phyloP scores from a whole-genome alignment of 1,284 basidiomycete genomes.

The Takashimella koratensis region DNA sequence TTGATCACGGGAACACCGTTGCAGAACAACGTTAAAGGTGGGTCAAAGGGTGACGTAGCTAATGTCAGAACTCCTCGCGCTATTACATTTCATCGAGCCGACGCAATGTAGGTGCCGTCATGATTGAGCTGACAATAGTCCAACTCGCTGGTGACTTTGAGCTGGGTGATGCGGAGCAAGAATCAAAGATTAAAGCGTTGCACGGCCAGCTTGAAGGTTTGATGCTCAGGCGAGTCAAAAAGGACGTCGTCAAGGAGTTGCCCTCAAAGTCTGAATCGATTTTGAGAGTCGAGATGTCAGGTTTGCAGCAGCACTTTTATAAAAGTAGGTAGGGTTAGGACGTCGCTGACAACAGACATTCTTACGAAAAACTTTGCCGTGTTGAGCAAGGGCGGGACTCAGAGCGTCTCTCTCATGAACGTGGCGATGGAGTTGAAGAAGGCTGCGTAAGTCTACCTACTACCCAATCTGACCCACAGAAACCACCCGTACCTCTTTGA shows the following conservation, averaged over 20 bases:
- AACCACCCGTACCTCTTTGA: constrained; percentile 99
- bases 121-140: constrained; percentile 10
- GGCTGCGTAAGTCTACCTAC: constrained; percentile 58
- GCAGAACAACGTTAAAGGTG: constrained; percentile 98
- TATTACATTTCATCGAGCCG: constrained; percentile 99
- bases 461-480: constrained; percentile 13
- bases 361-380: constrained; percentile 95
- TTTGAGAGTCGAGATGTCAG: constrained; percentile 94
- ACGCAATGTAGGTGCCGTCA: constrained; percentile 71
- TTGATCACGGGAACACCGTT: constrained; percentile 97
- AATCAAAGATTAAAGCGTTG: constrained; percentile 88
- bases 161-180: constrained; percentile 86
- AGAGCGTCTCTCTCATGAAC: constrained; percentile 89
- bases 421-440: constrained; percentile 97
- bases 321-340: constrained; percentile 65
- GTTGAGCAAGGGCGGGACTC: constrained; percentile 78
- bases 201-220: constrained; percentile 89
- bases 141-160: constrained; percentile 93
- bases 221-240: constrained; percentile 93
- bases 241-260: constrained; percentile 93
- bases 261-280: constrained; percentile 99
- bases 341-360: constrained; percentile 57
- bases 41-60: constrained; percentile 20
- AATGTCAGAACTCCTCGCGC: constrained; percentile 75
- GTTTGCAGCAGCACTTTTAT: constrained; percentile 96